These are phyloP conservation scores for Orbilia quercus DNA, from an alignment of 2,329 filamentous ascomycete species.

Conservation along the genomic window DNA sequence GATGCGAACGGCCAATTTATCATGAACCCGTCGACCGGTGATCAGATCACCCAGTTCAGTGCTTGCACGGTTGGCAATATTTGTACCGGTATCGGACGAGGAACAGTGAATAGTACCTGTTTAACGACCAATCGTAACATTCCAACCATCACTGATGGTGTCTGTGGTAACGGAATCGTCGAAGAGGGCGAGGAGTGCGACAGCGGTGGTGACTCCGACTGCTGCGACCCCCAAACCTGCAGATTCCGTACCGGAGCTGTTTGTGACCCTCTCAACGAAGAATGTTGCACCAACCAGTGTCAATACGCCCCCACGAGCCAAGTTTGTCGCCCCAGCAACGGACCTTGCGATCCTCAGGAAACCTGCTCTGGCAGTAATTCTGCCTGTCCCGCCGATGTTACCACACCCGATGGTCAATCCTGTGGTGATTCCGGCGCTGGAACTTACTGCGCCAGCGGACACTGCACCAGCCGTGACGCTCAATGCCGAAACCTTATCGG, in stretches of 20 bases:
- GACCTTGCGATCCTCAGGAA: slow-evolving; percentile 86
- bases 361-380: slow-evolving; percentile 78
- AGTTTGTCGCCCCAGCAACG: slow-evolving; percentile 82
- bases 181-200: slow-evolving; percentile 95
- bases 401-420: slow-evolving; percentile 74
- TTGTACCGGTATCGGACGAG: slow-evolving; percentile 82
- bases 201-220: slow-evolving; percentile 85
- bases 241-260: slow-evolving; percentile 79
- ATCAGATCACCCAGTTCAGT: slow-evolving; percentile 81
- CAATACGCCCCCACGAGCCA: slow-evolving; percentile 74
- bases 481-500: slow-evolving; percentile 91
- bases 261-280: slow-evolving; percentile 86
- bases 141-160: slow-evolving; percentile 80
- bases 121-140: slow-evolving; percentile 87
- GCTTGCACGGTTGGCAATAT: slow-evolving; percentile 92
- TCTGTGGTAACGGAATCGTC: slow-evolving; percentile 97
- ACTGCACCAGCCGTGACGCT: slow-evolving; percentile 89
- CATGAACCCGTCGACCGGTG: slow-evolving; percentile 91
- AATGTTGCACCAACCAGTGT: slow-evolving; percentile 78
- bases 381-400: slow-evolving; percentile 78
- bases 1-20: slow-evolving; percentile 83
- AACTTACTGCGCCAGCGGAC: slow-evolving; percentile 85
- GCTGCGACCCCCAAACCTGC: slow-evolving; percentile 88
- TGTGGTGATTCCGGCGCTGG: slow-evolving; percentile 72
- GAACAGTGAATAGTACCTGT: slow-evolving; percentile 80